Base-by-base conservation (phyloP, 148 eudicot genomes). In the Rhododendron ferrugineum region DNA sequence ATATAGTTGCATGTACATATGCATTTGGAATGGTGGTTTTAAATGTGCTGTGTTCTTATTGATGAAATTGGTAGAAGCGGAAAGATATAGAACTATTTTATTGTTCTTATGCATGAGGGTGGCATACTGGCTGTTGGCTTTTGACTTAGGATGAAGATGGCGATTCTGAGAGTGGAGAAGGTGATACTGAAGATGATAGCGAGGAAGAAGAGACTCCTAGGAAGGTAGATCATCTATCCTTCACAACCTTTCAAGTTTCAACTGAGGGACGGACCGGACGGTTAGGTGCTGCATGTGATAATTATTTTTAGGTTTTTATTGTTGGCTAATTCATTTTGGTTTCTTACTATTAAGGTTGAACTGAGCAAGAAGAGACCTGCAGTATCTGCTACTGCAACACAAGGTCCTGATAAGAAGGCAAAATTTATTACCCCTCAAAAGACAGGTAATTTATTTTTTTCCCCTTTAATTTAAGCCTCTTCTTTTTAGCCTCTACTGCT, bases 371-470 rank as follows among this genome's bases (percentile, higher is more conserved):
- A 95, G 92, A 92, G 98, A 88, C 83, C 89, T 78, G 87, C 88
- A 1, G 93, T 85, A 78, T 88, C 94, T 77, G 89, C 93, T 75
- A 64, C 84, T 34, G 92, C 92, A 84, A 90, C 92, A 7, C 90
- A 93, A 85, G 88, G 83, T 52, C 79, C 88, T 84, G 90, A 86
- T 44, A 95, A 95, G 85, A 93, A 92, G 90, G 95, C 96, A 23
- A 95, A 93, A 88, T 85, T 91, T 40, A 74, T 81, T 34, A 93
- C 98, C 32, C 96, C 98, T 20, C 90, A 89, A 83, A 92, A 92
- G 86, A 90, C 88, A 88, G 98, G 96, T 95, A 20, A 78, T n/a
- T 60, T 30, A 4, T 79, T 26, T n/a, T n/a, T n/a, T 1, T 11
- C 26, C 42, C n/a, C 16, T 74, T 3, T 42, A 11, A 83, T 83